These are phyloP conservation scores for Lumnitzera racemosa DNA, from an alignment of 345 rosid species.

Conservation along the genomic window DNA sequence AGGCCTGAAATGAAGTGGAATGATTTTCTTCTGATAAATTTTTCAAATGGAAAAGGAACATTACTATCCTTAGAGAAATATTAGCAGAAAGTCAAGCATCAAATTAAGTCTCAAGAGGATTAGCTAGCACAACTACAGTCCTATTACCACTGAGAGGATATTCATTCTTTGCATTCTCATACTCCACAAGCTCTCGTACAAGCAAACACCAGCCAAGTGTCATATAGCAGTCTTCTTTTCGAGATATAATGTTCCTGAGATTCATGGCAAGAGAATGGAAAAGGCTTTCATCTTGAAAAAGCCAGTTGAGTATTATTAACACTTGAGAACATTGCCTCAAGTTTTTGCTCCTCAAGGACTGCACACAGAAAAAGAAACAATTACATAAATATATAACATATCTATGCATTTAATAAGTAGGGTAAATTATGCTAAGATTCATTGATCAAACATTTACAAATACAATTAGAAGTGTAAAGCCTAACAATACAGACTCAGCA, in stretches of 20 bases:
- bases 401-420: too few relatives aligned
- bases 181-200: constrained; percentile 53
- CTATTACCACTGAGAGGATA: constrained; percentile 43
- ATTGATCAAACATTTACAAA: too few relatives aligned
- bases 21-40: neutral
- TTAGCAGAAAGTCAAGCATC: neutral
- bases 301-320: constrained; percentile 55
- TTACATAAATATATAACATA: neutral
- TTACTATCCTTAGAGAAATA: constrained; percentile 5
- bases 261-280: constrained; percentile 39
- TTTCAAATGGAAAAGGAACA: constrained; percentile 2
- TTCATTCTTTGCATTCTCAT: constrained; percentile 36
- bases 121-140: neutral
- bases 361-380: constrained; percentile 3
- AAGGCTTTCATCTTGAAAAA: constrained; percentile 59
- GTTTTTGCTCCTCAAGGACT: constrained; percentile 58
- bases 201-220: constrained; percentile 84
- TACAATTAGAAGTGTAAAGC: too few relatives aligned
- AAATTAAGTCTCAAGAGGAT: neutral
- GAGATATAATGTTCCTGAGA: constrained; percentile 34
- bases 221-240: constrained; percentile 60
- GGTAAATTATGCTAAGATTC: too few relatives aligned
- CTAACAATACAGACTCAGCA: too few relatives aligned
- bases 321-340: constrained; percentile 40
- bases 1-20: constrained; percentile 37